A percentile compares a stretch with the other conserved stretches of the same genome.
Evolutionary conservation across 2,329 filamentous ascomycete species (phyloP).

Genomic region (Rasamsonia emersonii): DNA sequence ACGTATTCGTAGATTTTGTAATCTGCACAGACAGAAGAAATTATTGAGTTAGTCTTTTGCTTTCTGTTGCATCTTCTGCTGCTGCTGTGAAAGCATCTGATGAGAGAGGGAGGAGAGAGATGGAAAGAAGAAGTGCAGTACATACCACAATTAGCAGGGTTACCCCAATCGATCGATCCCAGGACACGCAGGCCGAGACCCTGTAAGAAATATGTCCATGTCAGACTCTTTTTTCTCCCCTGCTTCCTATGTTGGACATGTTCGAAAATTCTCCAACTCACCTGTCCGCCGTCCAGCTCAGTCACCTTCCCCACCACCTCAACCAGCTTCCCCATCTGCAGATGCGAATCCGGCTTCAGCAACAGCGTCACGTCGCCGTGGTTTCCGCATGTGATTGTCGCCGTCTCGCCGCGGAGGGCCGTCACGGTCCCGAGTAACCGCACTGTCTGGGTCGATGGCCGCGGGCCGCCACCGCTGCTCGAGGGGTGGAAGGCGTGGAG

Average conservation of each 20-base stretch:
- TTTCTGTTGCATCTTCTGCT: too few species aligned
- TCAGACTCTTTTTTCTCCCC: background rate
- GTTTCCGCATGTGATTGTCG: slow-evolving; percentile 63
- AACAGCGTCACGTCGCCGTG: slow-evolving; percentile 64
- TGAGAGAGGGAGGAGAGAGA: slow-evolving; percentile 1
- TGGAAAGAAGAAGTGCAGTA: slow-evolving; percentile 8
- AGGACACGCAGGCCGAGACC: slow-evolving; percentile 34
- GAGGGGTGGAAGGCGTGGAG: slow-evolving; percentile 64
- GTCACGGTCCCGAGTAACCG: slow-evolving; percentile 79
- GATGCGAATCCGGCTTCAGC: slow-evolving; percentile 52
- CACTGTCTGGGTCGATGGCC: slow-evolving; percentile 53
- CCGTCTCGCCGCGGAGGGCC: slow-evolving; percentile 71
- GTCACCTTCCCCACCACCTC: slow-evolving; percentile 40
- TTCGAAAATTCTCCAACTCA: too few species aligned
- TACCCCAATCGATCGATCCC: slow-evolving; percentile 35
- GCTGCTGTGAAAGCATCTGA: too few species aligned
- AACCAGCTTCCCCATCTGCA: slow-evolving; percentile 38
- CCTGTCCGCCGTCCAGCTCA: slow-evolving; percentile 32
- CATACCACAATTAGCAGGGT: slow-evolving; percentile 31
- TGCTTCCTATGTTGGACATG: background rate
- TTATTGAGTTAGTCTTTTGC: too few species aligned
- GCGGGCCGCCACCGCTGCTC: slow-evolving; percentile 13
- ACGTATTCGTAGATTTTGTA: slow-evolving; percentile 67
- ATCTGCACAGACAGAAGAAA: slow-evolving; percentile 54
- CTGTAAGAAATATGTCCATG: slow-evolving; percentile 11